Evolutionary conservation across 2,329 filamentous ascomycete species (phyloP).

Genomic region (Sphaerulina musiva): DNA sequence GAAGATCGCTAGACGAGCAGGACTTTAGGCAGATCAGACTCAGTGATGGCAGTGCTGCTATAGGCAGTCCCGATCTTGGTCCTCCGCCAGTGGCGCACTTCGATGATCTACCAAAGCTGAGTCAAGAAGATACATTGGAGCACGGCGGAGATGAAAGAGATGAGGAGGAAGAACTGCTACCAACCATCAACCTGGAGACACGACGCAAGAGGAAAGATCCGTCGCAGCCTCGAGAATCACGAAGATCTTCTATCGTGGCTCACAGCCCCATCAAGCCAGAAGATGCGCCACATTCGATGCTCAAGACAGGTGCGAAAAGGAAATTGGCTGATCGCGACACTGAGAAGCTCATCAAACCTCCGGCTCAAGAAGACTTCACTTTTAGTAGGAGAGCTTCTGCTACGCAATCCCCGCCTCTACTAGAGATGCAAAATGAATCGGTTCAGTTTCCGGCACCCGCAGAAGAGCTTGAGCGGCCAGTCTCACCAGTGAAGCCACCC

Average conservation of each 20-base stretch:
- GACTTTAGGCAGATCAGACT: slow-evolving; percentile 49
- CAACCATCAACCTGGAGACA: slow-evolving; percentile 47
- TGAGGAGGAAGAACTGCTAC: slow-evolving; percentile 33
- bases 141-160: slow-evolving; percentile 1
- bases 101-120: slow-evolving; percentile 28
- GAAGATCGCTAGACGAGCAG: slow-evolving; percentile 57
- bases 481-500: slow-evolving; percentile 14
- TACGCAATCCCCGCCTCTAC: slow-evolving; percentile 7
- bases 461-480: slow-evolving; percentile 4
- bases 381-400: slow-evolving; percentile 39
- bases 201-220: slow-evolving; percentile 49
- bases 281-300: slow-evolving; percentile 28
- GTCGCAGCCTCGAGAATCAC: slow-evolving; percentile 26
- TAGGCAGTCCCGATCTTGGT: slow-evolving; percentile 59
- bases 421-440: slow-evolving; percentile 9
- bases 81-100: slow-evolving; percentile 50
- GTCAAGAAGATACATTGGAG: slow-evolving; percentile 6
- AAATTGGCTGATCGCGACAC: slow-evolving; percentile 52
- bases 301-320: slow-evolving; percentile 49
- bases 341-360: slow-evolving; percentile 35
- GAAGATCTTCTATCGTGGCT: slow-evolving; percentile 41
- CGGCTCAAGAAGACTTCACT: slow-evolving; percentile 39
- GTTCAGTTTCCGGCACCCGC: slow-evolving; percentile 22
- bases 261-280: slow-evolving; percentile 37
- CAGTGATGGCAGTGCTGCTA: slow-evolving; percentile 50